These are phyloP conservation scores for Phytopythium delawarense DNA, from an alignment of 352 stramenopile species.

Conservation along the genomic window DNA sequence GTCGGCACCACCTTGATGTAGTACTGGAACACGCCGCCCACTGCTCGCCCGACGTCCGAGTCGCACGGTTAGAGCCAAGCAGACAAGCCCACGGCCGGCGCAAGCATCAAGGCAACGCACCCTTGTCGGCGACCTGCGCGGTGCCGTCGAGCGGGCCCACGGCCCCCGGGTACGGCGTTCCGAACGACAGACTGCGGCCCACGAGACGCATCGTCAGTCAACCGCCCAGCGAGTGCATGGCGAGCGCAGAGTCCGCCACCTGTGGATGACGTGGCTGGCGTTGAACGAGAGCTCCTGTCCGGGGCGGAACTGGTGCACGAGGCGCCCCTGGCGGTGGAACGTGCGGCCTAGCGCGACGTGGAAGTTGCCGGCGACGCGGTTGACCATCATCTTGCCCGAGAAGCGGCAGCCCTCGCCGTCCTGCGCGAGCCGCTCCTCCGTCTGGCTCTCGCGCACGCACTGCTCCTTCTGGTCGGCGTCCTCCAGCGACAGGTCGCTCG, in stretches of 20 bases:
- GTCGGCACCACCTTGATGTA: slow-evolving; percentile 88
- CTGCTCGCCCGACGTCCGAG: slow-evolving; percentile 17
- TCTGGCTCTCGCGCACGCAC: slow-evolving; percentile 61
- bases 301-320: slow-evolving; percentile 82
- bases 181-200: slow-evolving; percentile 54
- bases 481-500: slow-evolving; percentile 64
- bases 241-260: slow-evolving; percentile 12
- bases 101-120: slow-evolving; percentile 20
- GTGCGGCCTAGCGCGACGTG: slow-evolving; percentile 78
- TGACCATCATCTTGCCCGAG: slow-evolving; percentile 78
- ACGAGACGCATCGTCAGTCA: background rate
- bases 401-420: slow-evolving; percentile 81
- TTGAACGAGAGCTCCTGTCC: slow-evolving; percentile 80
- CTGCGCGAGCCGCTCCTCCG: slow-evolving; percentile 63
- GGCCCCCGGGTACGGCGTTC: slow-evolving; percentile 37
- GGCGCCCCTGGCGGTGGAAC: slow-evolving; percentile 69
- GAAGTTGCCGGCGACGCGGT: slow-evolving; percentile 84
- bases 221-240: background rate
- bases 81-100: background rate
- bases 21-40: slow-evolving; percentile 80
- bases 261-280: slow-evolving; percentile 74
- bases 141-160: slow-evolving; percentile 50
- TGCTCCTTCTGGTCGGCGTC: slow-evolving; percentile 78
- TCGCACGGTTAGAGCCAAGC: background rate
- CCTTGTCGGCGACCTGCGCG: slow-evolving; percentile 35